Percentiles rank a stretch among this genome's conserved stretches.
Evolutionary conservation across 2,329 filamentous ascomycete genomes (phyloP).

Genomic region (Mycosphaerella sp.): DNA sequence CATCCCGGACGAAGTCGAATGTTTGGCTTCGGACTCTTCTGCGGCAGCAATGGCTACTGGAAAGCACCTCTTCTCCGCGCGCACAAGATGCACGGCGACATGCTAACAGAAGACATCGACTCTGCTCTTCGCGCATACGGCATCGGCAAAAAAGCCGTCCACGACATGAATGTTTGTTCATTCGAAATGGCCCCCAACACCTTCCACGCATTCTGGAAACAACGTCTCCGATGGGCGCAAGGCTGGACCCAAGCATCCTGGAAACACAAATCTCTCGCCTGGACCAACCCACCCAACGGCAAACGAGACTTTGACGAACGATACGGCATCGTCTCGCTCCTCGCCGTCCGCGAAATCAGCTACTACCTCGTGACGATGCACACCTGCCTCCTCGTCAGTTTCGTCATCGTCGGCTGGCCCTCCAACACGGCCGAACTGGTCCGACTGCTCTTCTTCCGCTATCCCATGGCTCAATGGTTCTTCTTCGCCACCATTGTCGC

Average conservation of each 20-base stretch:
- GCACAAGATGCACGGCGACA: constrained; percentile 46
- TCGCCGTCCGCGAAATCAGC: constrained; percentile 42
- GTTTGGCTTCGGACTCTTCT: constrained; percentile 46
- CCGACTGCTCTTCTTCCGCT: constrained; percentile 44
- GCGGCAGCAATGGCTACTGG: constrained; percentile 47
- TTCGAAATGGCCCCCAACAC: constrained; percentile 46
- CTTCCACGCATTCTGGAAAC: constrained; percentile 44
- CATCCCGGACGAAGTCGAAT: constrained; percentile 44
- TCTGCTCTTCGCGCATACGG: constrained; percentile 44
- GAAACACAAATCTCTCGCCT: constrained; percentile 39
- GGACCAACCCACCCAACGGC: constrained; percentile 36
- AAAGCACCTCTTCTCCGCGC: constrained; percentile 39
- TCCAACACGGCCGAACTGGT: constrained; percentile 34
- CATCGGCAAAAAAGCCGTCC: constrained; percentile 40
- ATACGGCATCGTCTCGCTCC: constrained; percentile 42
- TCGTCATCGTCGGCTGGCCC: constrained; percentile 43
- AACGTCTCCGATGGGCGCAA: constrained; percentile 47
- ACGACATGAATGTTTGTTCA: constrained; percentile 45
- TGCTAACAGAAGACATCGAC: constrained; percentile 48
- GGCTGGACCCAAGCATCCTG: constrained; percentile 47
- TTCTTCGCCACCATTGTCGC: constrained; percentile 36
- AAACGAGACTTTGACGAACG: constrained; percentile 37
- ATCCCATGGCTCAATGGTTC: constrained; percentile 45
- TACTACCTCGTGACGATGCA: constrained; percentile 48
- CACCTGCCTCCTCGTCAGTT: constrained; percentile 41